Evolutionary conservation across 345 rosid species (phyloP), one percentile per base, ranked within the genome.

Genomic region (Syzygium aqueum): DNA sequence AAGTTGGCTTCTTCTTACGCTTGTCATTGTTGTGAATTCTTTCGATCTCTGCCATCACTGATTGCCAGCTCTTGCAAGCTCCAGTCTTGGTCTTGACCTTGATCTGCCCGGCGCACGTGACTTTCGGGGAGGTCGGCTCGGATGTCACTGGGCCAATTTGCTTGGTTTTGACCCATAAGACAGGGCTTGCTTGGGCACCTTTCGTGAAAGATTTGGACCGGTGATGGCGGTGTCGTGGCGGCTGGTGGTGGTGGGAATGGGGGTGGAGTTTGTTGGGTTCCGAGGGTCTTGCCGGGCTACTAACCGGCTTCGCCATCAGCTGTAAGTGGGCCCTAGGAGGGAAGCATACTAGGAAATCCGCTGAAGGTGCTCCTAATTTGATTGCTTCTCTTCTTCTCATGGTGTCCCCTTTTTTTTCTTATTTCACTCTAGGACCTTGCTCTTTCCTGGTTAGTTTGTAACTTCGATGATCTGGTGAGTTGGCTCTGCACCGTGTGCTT

Each of bases 21-120:
- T 85, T 85, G 85, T 86, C 82, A 84, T 84, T 56, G 51, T 89
- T 88, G 87, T 90, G 94, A 63, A 88, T 88, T 30, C 82, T 85
- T 83, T 88, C 89, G 23, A 88, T 85, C 83, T 88, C 89, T 7
- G 59, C 91, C 92, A 92, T 92, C 43, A 92, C 94, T 21, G 92
- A 92, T 84, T 90, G 94, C 94, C 92, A 92, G 88, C 89, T 95
- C 94, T 94, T 96, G 89, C 95, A 91, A 52, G 95, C 56, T 51
- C 91, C 88, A 12, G 91, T 88, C 85, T 94, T 93, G 27, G 94
- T 94, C 87, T 92, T 88, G 40, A 96, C 96, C 92, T 96, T 97
- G 93, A 97, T 96, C 94, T 97, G 97, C 51, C 99, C 99, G 2
- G 95, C 97, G 52, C 99, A 97, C 2, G 97, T 97, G 46, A 97